phyloP scores from a whole-genome alignment of 345 rosid species.

The Populus deltoides region DNA sequence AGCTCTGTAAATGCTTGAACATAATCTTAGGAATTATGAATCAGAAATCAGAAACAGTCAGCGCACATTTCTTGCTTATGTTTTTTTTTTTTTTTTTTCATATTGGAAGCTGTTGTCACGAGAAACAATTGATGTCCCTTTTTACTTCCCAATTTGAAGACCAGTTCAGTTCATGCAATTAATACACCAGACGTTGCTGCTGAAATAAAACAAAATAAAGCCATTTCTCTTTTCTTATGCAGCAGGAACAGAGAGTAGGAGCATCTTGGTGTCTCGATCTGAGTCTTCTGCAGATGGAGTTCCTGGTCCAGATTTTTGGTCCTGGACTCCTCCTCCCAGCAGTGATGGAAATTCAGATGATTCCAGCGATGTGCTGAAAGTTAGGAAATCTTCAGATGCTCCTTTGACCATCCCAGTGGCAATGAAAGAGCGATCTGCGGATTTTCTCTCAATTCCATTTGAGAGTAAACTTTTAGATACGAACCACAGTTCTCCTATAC shows the following conservation, averaged over 20 bases:
- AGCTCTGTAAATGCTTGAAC: too few relatives aligned
- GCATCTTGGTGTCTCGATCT: conserved; percentile 39
- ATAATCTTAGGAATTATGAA: too few relatives aligned
- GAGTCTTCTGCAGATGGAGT: conserved; percentile 46
- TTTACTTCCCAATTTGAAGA: too few relatives aligned
- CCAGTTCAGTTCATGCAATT: too few relatives aligned
- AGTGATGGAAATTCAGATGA: conserved; percentile 23
- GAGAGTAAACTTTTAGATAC: conserved; percentile 55
- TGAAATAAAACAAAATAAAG: too few relatives aligned
- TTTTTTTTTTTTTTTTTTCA: too few relatives aligned
- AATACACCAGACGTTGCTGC: too few relatives aligned
- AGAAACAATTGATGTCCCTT: too few relatives aligned
- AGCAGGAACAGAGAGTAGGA: conserved; percentile 38
- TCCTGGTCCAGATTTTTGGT: conserved; percentile 97
- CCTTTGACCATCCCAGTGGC: conserved; percentile 36
- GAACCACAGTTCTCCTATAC: conserved; percentile 42
- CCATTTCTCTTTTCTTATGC: not conserved
- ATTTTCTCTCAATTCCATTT: conserved; percentile 62
- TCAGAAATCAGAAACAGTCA: too few relatives aligned
- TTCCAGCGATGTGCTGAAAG: conserved; percentile 21
- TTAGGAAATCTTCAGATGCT: conserved; percentile 35
- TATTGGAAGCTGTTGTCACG: too few relatives aligned
- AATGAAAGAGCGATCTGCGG: conserved; percentile 55
- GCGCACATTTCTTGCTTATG: too few relatives aligned
- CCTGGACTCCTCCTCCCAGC: conserved; percentile 70